phyloP scores from a whole-genome alignment of 1,284 basidiomycete genomes.

The Caloboletus firmus region DNA sequence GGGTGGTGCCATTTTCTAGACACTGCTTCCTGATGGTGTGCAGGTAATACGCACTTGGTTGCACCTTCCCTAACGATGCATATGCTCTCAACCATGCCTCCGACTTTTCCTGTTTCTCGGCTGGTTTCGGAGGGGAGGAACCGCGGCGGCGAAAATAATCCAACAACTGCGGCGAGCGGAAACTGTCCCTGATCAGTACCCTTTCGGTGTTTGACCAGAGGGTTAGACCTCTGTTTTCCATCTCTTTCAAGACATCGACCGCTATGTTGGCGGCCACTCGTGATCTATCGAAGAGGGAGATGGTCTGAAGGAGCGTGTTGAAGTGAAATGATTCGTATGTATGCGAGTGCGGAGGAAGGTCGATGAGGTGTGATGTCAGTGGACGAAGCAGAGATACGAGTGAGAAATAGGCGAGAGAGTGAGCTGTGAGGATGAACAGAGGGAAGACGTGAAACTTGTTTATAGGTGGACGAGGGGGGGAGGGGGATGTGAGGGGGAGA shows the following conservation, averaged over 20 bases:
- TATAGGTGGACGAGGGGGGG: constrained; percentile 3
- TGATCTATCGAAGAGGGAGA: constrained; percentile 47
- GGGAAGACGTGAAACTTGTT: constrained; percentile 44
- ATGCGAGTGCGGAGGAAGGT: constrained; percentile 44
- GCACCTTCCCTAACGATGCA: constrained; percentile 42
- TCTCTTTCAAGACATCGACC: constrained; percentile 44
- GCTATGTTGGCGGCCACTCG: constrained; percentile 41
- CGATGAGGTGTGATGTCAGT: constrained; percentile 38
- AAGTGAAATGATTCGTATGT: constrained; percentile 43
- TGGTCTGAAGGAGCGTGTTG: constrained; percentile 55
- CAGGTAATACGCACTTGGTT: constrained; percentile 42
- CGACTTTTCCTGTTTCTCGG: constrained; percentile 1
- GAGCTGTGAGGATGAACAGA: constrained; percentile 43
- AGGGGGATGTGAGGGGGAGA: constrained; percentile 14
- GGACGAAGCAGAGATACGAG: constrained; percentile 44
- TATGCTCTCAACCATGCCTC: constrained; percentile 52
- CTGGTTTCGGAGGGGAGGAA: not conserved
- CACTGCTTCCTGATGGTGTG: constrained; percentile 37
- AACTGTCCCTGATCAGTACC: constrained; percentile 48
- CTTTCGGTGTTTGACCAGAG: constrained; percentile 47
- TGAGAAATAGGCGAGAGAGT: constrained; percentile 50
- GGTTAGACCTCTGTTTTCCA: constrained; percentile 43
- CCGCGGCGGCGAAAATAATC: constrained; percentile 40
- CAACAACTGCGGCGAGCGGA: constrained; percentile 50
- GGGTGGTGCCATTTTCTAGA: constrained; percentile 19